Evolutionary conservation across 192 early-diverging fungal species (phyloP), one percentile per base, ranked within the genome.

Genomic region (Podila verticillata): DNA sequence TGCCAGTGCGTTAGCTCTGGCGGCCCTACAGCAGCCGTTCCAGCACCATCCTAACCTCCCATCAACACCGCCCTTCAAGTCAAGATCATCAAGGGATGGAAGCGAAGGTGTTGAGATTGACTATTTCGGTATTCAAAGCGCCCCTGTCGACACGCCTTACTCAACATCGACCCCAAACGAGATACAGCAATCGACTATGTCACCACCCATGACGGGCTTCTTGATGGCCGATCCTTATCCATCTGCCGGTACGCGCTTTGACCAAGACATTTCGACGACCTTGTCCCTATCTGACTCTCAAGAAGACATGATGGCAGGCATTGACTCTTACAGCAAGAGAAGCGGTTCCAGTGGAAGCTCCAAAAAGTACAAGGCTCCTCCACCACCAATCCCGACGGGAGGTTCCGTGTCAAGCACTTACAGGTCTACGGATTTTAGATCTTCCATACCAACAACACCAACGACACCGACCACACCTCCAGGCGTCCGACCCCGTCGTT

Each of bases 171-270:
- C 54, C 36, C 5, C 77, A 68, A 36, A 54, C 39, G 10, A 36
- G 61, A 2, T 68, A 1, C 19, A 54, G 0, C 64, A 70, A 35
- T 15, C 71, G 30, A 57, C 61, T 28, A 58, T 71, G 48, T 67
- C 75, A 6, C 63, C 75, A 1, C 62, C 68, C 5, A 61, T 71
- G 69, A 79, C 75, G 3, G 68, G 75, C 7, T 79, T 79, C 39
- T 24, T 79, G 30, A 66, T 79, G 69, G 75, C 75, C n/a, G 75
- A 79, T 57, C 75, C 75, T 7, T 79, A 79, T 24, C 75, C 75
- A 9, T 79, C 75, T 13, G 63, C 69, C 3, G 75, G 75, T 4
- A 63, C 75, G 10, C 68, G 68, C 17, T 62, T 26, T 30, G 48
- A 66, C 26, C 75, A 79, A 20, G 68, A 72, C 4, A 19, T 12